Evolutionary conservation across 805 yeast species (phyloP), one percentile per base, ranked within the genome.

Genomic region (Nakazawaea populi): DNA sequence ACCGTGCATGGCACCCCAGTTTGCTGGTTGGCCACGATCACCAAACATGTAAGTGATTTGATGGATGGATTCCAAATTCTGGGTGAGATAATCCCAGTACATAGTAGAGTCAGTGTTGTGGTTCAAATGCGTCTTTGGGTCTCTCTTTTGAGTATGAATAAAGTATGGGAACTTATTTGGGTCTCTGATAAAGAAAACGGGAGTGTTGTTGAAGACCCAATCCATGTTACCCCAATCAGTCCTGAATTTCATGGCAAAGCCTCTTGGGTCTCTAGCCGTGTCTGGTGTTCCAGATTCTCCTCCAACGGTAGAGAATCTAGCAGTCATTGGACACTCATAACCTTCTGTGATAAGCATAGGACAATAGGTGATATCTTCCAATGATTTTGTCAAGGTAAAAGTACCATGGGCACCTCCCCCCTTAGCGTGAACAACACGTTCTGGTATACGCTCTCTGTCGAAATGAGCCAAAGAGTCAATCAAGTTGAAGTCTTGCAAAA

Each of bases 191-290:
- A 82, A 82, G 63, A 82, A 82, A 30, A 82, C 73, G 11, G 89
- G 89, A 24, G 88, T 83, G 69, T 83, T 83, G 70, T 82, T 83
- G 72, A 79, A 81, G 24, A 83, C 89, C 85, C 85, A 82, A 69
- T 83, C 89, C 59, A 80, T 67, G 65, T 76, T 79, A 49, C 89
- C 89, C 61, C 80, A 83, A 54, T 81, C 85, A 18, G 88, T 83
- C 70, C 79, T 79, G 55, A 83, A 70, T 67, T 83, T 83, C 42
- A 79, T 77, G 12, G 86, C 69, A 63, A 82, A 83, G 3, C 89
- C 89, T 61, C 88, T 75, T 42, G 88, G 88, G 60, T 83, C 88
- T 62, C 89, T 77, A 14, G 77, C 81, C 27, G 84, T 69, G 58
- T 83, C 89, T 8, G 87, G 77, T 39, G 85, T 72, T 46, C 87